Base-by-base conservation (phyloP, 257 asterid genomes). In the Gynochthodes officinalis region DNA sequence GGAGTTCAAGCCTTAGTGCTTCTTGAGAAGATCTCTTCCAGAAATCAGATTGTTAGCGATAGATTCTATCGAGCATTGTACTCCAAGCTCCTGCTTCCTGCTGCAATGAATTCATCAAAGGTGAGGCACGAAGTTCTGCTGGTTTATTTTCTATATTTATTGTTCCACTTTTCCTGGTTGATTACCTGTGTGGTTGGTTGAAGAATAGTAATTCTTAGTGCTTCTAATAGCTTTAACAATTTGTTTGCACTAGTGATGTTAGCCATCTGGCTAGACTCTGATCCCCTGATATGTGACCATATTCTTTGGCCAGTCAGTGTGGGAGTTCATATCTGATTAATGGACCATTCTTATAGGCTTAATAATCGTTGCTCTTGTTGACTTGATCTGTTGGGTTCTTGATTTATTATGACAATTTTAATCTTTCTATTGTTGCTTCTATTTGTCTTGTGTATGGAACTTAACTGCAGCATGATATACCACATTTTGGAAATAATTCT, bases 1-100 rank as follows among this genome's bases (percentile, higher is more conserved):
- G 99, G 98, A 78, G 93, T 95, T 81, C 98, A 95, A 84, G 98
- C 99, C 70, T 73, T 95, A 72, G 88, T 95, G 96, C 97, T 92
- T 79, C 97, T 95, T 57, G 97, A 92, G 81, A 95, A 95, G 83
- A 92, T 95, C 76, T 89, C 99, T 39, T 85, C 98, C 39, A 86
- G 86, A 81, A 92, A 90, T 82, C 99, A 90, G 84, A 81, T 95
- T 74, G 96, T 88, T 61, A 95, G 98, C 32, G 98, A 92, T 74
- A 90, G 98, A 52, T 95, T 88, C 80, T 95, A 92, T 79, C 99
- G 99, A 62, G 99, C 97, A 73, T 89, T 95, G 83, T 95, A 95
- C 84, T 84, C 99, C 19, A 95, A 92, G 82, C 93, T 95, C 53
- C 81, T 95, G 72, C 89, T 87, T 69, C 98, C 98, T 39, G 90